A percentile compares a stretch with the other conserved stretches of the same genome.
phyloP scores from a whole-genome alignment of 257 asterid species.

The Scutellaria baicalensis region DNA sequence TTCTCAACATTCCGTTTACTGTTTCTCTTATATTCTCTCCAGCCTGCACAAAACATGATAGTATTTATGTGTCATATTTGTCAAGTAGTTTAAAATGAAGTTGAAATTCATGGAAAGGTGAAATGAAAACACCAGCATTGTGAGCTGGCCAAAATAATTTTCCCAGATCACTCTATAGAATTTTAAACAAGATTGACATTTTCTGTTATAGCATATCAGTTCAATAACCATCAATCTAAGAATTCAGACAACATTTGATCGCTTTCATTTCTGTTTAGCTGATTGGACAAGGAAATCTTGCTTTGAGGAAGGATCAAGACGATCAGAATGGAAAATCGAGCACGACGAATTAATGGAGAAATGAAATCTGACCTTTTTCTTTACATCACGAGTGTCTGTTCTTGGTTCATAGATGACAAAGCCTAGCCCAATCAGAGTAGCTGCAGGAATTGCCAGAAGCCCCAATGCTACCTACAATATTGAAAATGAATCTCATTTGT shows the following conservation, averaged over 20 bases:
- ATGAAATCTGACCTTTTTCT: constrained; percentile 19
- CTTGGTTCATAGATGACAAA: constrained; percentile 34
- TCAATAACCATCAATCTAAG: neutral
- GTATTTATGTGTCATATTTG: neutral
- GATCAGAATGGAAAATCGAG: neutral
- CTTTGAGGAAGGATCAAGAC: neutral
- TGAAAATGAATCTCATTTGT: neutral
- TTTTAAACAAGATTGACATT: neutral
- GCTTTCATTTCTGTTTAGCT: neutral
- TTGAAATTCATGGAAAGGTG: neutral
- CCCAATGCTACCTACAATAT: constrained; percentile 30
- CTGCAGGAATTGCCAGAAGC: constrained; percentile 35
- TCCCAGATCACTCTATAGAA: neutral
- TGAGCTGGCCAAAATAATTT: too few species aligned
- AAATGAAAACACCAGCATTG: neutral
- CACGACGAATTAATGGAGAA: neutral
- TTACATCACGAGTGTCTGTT: constrained; percentile 12
- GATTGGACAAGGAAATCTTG: neutral
- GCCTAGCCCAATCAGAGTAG: constrained; percentile 25
- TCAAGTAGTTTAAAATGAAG: neutral
- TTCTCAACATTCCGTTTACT: constrained; percentile 39
- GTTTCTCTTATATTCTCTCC: constrained; percentile 38
- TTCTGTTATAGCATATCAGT: neutral
- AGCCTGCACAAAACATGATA: constrained; percentile 18
- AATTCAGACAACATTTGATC: neutral